These are phyloP conservation scores for sorghum (Sorghum bicolor) DNA, from an alignment of 176 grass and related monocot species.

Conservation along the genomic window DNA sequence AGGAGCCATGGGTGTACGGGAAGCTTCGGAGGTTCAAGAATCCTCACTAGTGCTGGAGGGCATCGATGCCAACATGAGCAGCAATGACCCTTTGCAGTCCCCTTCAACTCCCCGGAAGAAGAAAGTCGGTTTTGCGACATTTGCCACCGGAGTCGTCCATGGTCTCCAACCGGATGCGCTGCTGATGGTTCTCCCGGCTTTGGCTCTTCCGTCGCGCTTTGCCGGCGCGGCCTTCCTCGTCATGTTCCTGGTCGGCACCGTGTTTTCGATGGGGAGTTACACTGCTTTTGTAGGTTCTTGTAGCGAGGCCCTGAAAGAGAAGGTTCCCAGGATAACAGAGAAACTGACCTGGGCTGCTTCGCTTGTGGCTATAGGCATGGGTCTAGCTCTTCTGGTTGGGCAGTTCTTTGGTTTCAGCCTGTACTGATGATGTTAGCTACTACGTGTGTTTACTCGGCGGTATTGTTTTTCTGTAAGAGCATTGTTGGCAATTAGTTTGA, in stretches of 20 bases:
- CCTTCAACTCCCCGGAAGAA: slow-evolving; percentile 54
- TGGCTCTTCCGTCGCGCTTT: slow-evolving; percentile 82
- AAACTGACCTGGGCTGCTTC: slow-evolving; percentile 97
- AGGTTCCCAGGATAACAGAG: slow-evolving; percentile 91
- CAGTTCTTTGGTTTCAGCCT: slow-evolving; percentile 88
- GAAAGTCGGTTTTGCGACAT: slow-evolving; percentile 88
- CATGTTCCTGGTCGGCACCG: slow-evolving; percentile 91
- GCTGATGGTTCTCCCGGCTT: slow-evolving; percentile 83
- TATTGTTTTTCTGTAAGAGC: slow-evolving; percentile 29
- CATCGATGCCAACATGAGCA: slow-evolving; percentile 27
- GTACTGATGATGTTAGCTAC: slow-evolving; percentile 45
- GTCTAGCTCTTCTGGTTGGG: slow-evolving; percentile 72
- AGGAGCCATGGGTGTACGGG: slow-evolving; percentile 72
- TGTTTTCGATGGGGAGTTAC: slow-evolving; percentile 91
- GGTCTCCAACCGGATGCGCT: slow-evolving; percentile 88
- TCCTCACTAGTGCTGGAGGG: slow-evolving; percentile 54
- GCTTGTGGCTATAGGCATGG: slow-evolving; percentile 81
- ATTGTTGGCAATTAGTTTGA: slow-evolving; percentile 22
- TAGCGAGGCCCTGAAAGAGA: slow-evolving; percentile 84
- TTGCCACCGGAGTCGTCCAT: slow-evolving; percentile 80
- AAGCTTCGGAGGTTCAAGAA: slow-evolving; percentile 58
- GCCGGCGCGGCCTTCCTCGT: slow-evolving; percentile 79
- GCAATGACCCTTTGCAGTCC: slow-evolving; percentile 23
- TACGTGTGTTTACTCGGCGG: not conserved
- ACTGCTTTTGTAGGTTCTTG: slow-evolving; percentile 94